Evolutionary conservation across 768 basidiomycete genomes (phyloP).

Genomic region (Trametes sanguinea): DNA sequence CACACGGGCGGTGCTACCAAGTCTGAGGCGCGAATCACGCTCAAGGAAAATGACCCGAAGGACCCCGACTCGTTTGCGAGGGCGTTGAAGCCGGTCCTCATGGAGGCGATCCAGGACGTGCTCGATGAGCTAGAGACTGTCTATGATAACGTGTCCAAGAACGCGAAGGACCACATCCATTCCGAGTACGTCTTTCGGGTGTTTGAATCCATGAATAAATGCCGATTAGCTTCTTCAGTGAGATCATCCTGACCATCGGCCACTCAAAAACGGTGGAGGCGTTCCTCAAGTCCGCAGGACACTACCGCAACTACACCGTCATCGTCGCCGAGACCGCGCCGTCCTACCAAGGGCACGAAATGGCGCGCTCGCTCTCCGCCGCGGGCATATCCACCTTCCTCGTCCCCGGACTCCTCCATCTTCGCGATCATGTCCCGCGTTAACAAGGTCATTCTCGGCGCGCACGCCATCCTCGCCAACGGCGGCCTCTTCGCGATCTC

Average conservation of each 20-base stretch:
- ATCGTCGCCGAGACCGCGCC: conserved; percentile 96
- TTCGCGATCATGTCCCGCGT: conserved; percentile 96
- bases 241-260: conserved; percentile 94
- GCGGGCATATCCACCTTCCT: conserved; percentile 93
- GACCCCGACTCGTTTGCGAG: conserved; percentile 80
- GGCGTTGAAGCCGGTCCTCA: conserved; percentile 86
- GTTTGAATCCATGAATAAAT: neutral
- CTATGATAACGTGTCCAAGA: conserved; percentile 92
- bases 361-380: conserved; percentile 79
- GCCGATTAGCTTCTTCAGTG: conserved; percentile 48
- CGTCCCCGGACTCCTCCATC: conserved; percentile 94
- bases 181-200: conserved; percentile 72
- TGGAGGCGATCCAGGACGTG: conserved; percentile 97
- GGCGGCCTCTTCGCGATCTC: conserved; percentile 92
- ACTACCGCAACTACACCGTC: conserved; percentile 90
- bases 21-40: conserved; percentile 54
- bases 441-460: conserved; percentile 93
- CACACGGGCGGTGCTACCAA: conserved; percentile 41
- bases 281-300: conserved; percentile 89
- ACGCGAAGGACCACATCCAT: conserved; percentile 94
- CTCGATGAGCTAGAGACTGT: conserved; percentile 95
- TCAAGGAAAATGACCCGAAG: conserved; percentile 70
- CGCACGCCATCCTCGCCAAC: conserved; percentile 95
- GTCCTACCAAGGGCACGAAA: conserved; percentile 82
- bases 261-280: conserved; percentile 92